Evolutionary conservation across 257 asterid species (phyloP).

Genomic region (Voacanga thouarsii): DNA sequence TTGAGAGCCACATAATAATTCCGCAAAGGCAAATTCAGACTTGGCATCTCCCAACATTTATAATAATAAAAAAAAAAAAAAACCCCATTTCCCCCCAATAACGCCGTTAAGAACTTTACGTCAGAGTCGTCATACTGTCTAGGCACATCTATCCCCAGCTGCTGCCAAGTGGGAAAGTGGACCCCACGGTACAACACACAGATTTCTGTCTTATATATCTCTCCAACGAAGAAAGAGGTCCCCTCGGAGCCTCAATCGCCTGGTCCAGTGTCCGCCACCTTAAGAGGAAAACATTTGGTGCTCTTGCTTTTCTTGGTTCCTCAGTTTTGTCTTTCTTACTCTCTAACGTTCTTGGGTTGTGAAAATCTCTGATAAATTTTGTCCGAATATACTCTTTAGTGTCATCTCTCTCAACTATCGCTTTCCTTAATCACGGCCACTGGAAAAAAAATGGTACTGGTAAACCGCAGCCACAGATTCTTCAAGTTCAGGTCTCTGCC

Average conservation of each 20-base stretch:
- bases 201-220: slow-evolving; percentile 4
- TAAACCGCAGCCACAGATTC: slow-evolving; percentile 33
- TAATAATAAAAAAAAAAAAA: background rate
- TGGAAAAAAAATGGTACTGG: slow-evolving; percentile 13
- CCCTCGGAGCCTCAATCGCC: background rate
- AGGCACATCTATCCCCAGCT: background rate
- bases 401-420: background rate
- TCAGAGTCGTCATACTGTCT: background rate
- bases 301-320: background rate
- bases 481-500: slow-evolving; percentile 24
- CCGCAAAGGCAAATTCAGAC: background rate
- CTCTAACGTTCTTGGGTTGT: background rate
- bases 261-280: slow-evolving; percentile 4
- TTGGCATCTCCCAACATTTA: background rate
- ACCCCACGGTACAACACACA: background rate
- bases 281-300: background rate
- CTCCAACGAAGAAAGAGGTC: background rate
- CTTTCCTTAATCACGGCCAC: background rate
- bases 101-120: background rate
- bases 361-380: background rate
- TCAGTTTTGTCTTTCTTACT: background rate
- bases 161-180: background rate
- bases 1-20: background rate
- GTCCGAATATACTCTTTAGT: background rate
- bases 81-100: background rate